Evolutionary conservation across 192 early-diverging fungal genomes (phyloP), one percentile per base, ranked within the genome.

Genomic region (Podila clonocystis): DNA sequence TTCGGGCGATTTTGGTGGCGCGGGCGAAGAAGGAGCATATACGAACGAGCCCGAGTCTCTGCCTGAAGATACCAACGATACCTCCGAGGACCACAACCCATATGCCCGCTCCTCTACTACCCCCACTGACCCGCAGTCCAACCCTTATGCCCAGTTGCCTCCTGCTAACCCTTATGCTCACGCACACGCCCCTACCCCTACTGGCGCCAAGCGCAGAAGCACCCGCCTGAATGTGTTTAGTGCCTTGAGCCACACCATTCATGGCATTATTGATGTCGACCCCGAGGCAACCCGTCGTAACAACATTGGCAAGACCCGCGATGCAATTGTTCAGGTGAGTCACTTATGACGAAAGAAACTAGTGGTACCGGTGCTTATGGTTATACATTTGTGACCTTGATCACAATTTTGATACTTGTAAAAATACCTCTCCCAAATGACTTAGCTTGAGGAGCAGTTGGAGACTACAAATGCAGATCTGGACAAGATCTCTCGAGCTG

Each of bases 231-330:
- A 86, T 31, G 79, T 90, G 20, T 85, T 90, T 61, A 89, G 83
- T 82, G 87, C 88, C 1, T 68, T 90, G 12, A 86, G 89, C 50
- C 88, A 91, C 63, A 96, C 92, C 38, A 73, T 99, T 24, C 95
- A 97, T 76, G 95, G 95, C 1, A 91, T 98, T 70, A 96, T 98
- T 84, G 97, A 98, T 82, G 96, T 96, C 7, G 97, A 99, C 82
- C 96, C 96, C 2, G 95, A 94, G 48, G 89, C 92, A 26, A 94
- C 95, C 45, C 89, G 97, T 12, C 91, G 96, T 58, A 94, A 93
- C 80, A 93, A 92, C 64, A 96, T 99, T 50, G 94, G 94, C 20
- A 93, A 92, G 45, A 93, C 95, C 6, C 90, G 91, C 22, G 97
- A 98, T 70, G 83, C 87, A 24, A 96, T 98, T 65, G 83, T 76